These are phyloP conservation scores for Stachybotrys chartarum DNA, from an alignment of 2,329 filamentous ascomycete genomes.

Conservation along the genomic window DNA sequence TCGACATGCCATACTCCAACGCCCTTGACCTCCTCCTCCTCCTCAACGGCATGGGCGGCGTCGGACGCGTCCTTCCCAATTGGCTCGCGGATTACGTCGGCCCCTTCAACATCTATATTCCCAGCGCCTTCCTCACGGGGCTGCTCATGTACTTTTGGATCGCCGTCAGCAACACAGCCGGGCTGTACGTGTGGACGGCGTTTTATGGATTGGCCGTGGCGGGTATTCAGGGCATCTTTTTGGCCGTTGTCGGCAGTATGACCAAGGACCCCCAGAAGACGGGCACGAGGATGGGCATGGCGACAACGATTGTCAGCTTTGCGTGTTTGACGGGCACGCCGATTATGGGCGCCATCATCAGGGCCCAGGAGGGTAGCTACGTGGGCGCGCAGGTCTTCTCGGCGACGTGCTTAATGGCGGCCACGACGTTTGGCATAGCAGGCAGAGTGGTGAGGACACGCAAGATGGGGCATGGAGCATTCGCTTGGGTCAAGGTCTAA, in stretches of 20 bases:
- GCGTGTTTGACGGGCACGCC: slow-evolving; percentile 34
- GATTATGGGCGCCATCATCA: slow-evolving; percentile 22
- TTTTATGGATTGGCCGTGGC: slow-evolving; percentile 21
- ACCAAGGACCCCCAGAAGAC: slow-evolving; percentile 32
- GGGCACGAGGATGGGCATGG: slow-evolving; percentile 35
- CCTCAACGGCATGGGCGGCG: slow-evolving; percentile 53
- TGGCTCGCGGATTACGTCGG: slow-evolving; percentile 50
- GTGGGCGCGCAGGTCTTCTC: slow-evolving; percentile 13
- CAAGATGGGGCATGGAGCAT: slow-evolving; percentile 3
- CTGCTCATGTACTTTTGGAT: slow-evolving; percentile 22
- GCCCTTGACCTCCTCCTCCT: slow-evolving; percentile 58
- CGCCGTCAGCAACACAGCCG: slow-evolving; percentile 14
- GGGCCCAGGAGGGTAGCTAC: slow-evolving; percentile 12
- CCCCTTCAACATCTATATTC: slow-evolving; percentile 37
- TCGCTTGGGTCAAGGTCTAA: slow-evolving; percentile 1
- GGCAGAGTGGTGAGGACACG: slow-evolving; percentile 7
- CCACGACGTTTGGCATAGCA: slow-evolving; percentile 6
- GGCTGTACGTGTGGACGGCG: slow-evolving; percentile 20
- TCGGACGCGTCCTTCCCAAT: slow-evolving; percentile 52
- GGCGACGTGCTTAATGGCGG: slow-evolving; percentile 8
- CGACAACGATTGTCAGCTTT: slow-evolving; percentile 31
- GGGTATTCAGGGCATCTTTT: slow-evolving; percentile 22
- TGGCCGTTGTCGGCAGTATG: slow-evolving; percentile 29
- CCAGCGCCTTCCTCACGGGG: slow-evolving; percentile 18
- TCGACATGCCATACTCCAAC: slow-evolving; percentile 35